These are phyloP conservation scores for Penicillium sp. DNA, from an alignment of 2,329 filamentous ascomycete genomes.

Conservation along the genomic window DNA sequence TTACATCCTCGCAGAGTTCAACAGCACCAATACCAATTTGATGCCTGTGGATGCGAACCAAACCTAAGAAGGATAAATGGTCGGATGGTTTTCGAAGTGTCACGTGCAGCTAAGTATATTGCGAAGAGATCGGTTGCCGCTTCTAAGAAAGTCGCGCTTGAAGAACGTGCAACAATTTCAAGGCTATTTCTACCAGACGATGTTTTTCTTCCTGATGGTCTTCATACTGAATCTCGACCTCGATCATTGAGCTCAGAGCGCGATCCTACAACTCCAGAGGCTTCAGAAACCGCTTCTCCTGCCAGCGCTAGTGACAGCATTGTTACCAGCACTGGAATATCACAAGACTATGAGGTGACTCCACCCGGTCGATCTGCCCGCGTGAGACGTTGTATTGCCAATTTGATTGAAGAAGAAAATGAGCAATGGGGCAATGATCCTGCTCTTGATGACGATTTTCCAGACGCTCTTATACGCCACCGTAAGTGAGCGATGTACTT, in stretches of 20 bases:
- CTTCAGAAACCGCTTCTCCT: background rate
- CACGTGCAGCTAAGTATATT: conserved; percentile 25
- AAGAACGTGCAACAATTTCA: background rate
- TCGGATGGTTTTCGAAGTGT: conserved; percentile 31
- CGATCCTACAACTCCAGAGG: background rate
- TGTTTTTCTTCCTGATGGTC: conserved; percentile 29
- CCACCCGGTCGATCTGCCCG: background rate
- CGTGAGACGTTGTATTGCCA: background rate
- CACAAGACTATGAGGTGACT: background rate
- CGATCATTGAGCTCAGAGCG: background rate
- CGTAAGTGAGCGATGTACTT: conserved; percentile 10
- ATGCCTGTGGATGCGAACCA: conserved; percentile 43
- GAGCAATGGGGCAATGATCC: conserved; percentile 5
- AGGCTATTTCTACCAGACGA: conserved; percentile 17
- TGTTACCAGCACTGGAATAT: background rate
- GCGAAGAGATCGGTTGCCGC: conserved; percentile 29
- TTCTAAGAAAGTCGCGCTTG: background rate
- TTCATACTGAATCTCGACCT: conserved; percentile 1
- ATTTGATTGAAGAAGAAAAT: conserved; percentile 18
- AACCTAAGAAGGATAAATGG: conserved; percentile 15
- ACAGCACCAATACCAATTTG: conserved; percentile 30
- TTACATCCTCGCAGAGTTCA: conserved; percentile 46
- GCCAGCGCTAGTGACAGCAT: background rate
- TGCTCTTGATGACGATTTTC: conserved; percentile 10
- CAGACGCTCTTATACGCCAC: conserved; percentile 9